Evolutionary conservation across 495 filamentous ascomycete species (phyloP).

Genomic region (Aspergillus wentii): DNA sequence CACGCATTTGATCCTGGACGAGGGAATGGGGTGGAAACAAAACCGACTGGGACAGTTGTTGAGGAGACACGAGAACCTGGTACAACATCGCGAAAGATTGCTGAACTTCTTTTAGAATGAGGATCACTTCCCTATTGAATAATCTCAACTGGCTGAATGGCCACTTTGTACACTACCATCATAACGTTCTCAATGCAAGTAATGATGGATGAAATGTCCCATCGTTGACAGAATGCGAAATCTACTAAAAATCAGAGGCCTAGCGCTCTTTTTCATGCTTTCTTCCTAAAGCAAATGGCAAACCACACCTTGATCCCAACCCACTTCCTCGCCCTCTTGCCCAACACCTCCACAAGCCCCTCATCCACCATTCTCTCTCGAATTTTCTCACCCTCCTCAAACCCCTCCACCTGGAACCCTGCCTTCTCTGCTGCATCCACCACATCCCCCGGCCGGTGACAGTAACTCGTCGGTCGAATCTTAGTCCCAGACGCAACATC

Average conservation of each 20-base stretch:
- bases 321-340: slow-evolving; percentile 62
- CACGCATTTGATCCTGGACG: slow-evolving; percentile 72
- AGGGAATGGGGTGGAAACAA: slow-evolving; percentile 53
- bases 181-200: slow-evolving; percentile 2
- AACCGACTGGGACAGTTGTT: slow-evolving; percentile 36
- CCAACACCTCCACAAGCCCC: slow-evolving; percentile 43
- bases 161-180: slow-evolving; percentile 26
- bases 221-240: slow-evolving; percentile 9
- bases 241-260: slow-evolving; percentile 9
- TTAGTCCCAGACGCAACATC: slow-evolving; percentile 52
- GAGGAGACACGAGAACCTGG: slow-evolving; percentile 41
- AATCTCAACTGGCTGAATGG: too few species aligned
- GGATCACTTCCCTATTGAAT: too few species aligned
- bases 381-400: slow-evolving; percentile 17
- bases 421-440: slow-evolving; percentile 45
- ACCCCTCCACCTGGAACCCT: slow-evolving; percentile 45
- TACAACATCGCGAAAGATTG: slow-evolving; percentile 50
- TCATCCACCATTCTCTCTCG: slow-evolving; percentile 49
- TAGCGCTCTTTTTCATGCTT: slow-evolving; percentile 5
- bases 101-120: slow-evolving; percentile 29
- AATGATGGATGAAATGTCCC: too few species aligned
- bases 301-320: slow-evolving; percentile 64
- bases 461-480: slow-evolving; percentile 58
- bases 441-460: slow-evolving; percentile 51
- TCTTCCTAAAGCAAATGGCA: slow-evolving; percentile 53